A percentile compares a stretch with the other conserved stretches of the same genome.
Conservation (phyloP, 768 basidiomycete species). For the Lentinula aciculospora region DNA sequence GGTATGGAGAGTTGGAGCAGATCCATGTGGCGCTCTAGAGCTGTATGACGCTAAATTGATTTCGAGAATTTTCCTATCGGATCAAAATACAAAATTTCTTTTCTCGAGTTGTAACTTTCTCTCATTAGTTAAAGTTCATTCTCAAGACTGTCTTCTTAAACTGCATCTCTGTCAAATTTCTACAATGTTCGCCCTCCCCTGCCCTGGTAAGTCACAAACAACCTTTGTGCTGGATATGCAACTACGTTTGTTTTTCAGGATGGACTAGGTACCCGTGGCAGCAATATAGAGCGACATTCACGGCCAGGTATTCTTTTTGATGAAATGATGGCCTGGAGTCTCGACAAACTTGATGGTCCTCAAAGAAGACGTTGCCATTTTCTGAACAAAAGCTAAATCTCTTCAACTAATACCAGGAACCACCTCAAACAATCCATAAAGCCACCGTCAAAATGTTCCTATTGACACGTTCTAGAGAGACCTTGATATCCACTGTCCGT, state of each 20-base stretch:
- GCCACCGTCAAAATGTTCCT: not conserved
- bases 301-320: not conserved
- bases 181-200: no score
- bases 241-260: not conserved
- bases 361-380: not conserved
- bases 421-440: not conserved
- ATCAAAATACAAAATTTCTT: not conserved
- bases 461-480: not conserved
- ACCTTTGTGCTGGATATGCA: not conserved
- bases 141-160: no score
- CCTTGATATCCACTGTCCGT: not conserved
- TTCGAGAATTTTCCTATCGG: not conserved
- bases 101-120: no score
- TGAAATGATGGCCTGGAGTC: not conserved
- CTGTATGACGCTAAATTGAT: not conserved
- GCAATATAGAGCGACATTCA: not conserved
- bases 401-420: not conserved
- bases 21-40: conserved; percentile 2
- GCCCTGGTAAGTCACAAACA: no score
- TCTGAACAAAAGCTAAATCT: not conserved
- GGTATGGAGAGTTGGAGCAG: not conserved
- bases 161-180: not conserved
- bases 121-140: not conserved
- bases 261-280: not conserved
- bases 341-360: not conserved